Evolutionary conservation across 768 basidiomycete species (phyloP).

Genomic region (Boletus coccyginus): DNA sequence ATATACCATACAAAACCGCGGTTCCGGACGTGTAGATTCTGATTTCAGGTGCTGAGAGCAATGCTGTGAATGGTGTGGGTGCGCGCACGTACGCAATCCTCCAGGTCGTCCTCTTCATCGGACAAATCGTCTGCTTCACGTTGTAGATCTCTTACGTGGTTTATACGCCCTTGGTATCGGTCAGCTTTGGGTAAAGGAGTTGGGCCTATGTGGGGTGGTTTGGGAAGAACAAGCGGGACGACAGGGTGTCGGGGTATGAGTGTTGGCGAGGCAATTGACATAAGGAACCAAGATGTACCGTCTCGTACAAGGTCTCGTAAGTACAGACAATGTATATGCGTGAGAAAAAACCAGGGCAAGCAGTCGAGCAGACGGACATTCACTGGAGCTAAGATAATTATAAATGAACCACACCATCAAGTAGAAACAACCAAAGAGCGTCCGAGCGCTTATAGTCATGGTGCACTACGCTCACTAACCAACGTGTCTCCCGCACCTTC

Average conservation of each 20-base stretch:
- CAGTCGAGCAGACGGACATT: no score
- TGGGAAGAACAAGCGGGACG: slow-evolving; percentile 67
- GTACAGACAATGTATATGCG: no score
- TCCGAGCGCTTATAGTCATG: slow-evolving; percentile 84
- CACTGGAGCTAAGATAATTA: background rate
- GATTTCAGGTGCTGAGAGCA: slow-evolving; percentile 3
- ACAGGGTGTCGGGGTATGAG: slow-evolving; percentile 60
- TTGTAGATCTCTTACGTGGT: slow-evolving; percentile 62
- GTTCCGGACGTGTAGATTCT: slow-evolving; percentile 62
- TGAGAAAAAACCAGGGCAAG: no score
- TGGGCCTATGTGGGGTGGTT: slow-evolving; percentile 63
- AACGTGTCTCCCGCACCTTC: slow-evolving; percentile 63
- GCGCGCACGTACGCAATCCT: slow-evolving; percentile 55
- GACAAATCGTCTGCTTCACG: slow-evolving; percentile 82
- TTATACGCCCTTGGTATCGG: slow-evolving; percentile 55
- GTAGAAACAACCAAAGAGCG: slow-evolving; percentile 84
- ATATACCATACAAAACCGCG: slow-evolving; percentile 67
- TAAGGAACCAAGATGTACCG: slow-evolving; percentile 11
- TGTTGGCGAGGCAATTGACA: slow-evolving; percentile 66
- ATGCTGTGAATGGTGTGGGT: background rate
- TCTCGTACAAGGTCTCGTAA: no score
- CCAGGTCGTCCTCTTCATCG: slow-evolving; percentile 81
- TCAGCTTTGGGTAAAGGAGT: slow-evolving; percentile 49
- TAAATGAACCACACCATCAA: slow-evolving; percentile 29
- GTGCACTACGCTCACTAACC: slow-evolving; percentile 91